Evolutionary conservation across 2,329 filamentous ascomycete genomes (phyloP).

Genomic region (Achaetomium macrosporum): DNA sequence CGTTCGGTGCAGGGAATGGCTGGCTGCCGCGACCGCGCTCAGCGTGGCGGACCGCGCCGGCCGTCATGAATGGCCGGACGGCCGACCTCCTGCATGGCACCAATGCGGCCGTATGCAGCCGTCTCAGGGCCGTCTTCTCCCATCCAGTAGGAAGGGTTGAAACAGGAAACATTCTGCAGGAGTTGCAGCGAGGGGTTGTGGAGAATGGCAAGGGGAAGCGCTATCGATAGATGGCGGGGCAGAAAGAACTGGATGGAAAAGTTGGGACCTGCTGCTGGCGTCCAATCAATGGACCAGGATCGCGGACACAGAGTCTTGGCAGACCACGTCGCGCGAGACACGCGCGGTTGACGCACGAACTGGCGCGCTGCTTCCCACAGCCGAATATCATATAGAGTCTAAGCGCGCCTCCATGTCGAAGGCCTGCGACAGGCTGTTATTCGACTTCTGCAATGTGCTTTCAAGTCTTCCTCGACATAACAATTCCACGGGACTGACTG

Average conservation of each 20-base stretch:
- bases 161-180: constrained; percentile 16
- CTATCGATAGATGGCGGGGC: constrained; percentile 26
- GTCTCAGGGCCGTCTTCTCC: constrained; percentile 21
- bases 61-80: constrained; percentile 22
- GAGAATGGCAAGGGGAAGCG: constrained; percentile 23
- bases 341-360: constrained; percentile 23
- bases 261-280: background rate
- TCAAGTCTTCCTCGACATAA: background rate
- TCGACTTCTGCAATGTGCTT: background rate
- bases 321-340: constrained; percentile 17
- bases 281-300: constrained; percentile 8
- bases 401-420: constrained; percentile 14
- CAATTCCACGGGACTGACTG: background rate
- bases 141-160: constrained; percentile 21
- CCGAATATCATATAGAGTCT: constrained; percentile 16
- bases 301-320: constrained; percentile 14
- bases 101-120: constrained; percentile 24
- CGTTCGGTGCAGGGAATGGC: background rate
- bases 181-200: constrained; percentile 16
- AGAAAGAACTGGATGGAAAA: background rate
- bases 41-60: constrained; percentile 23
- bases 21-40: constrained; percentile 19
- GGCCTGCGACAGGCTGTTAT: constrained; percentile 1
- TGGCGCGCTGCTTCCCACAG: constrained; percentile 16
- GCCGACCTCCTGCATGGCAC: constrained; percentile 19